phyloP scores from a whole-genome alignment of 192 early-diverging fungal genomes.

The Mortierella alpina region DNA sequence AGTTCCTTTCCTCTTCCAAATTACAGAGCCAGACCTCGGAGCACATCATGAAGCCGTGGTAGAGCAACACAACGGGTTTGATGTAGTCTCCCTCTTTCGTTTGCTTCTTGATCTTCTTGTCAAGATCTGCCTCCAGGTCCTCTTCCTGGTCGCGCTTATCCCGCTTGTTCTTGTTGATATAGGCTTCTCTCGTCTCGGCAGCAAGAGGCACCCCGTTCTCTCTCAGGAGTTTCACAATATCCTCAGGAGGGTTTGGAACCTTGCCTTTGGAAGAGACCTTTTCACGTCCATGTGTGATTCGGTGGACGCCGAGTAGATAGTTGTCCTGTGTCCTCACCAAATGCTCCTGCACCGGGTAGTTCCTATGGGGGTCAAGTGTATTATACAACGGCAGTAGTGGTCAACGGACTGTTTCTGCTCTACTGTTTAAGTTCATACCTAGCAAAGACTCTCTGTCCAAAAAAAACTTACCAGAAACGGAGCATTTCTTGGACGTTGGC shows the following conservation, averaged over 20 bases:
- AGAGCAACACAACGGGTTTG: conserved; percentile 91
- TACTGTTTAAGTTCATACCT: background rate
- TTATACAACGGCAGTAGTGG: background rate
- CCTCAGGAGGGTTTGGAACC: conserved; percentile 15
- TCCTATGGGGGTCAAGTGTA: conserved; percentile 60
- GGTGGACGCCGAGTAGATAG: conserved; percentile 85
- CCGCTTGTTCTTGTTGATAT: background rate
- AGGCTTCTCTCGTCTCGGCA: conserved; percentile 37
- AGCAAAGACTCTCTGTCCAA: background rate
- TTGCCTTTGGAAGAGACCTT: conserved; percentile 4
- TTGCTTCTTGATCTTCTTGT: background rate
- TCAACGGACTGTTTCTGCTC: background rate
- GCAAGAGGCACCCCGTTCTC: conserved; percentile 51
- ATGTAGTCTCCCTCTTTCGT: conserved; percentile 40
- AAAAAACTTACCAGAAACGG: conserved; percentile 47
- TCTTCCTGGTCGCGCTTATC: conserved; percentile 30
- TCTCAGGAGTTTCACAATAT: conserved; percentile 41
- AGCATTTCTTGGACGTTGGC: conserved; percentile 60
- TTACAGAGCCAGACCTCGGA: conserved; percentile 94
- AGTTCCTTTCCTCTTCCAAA: conserved; percentile 75
- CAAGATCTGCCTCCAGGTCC: conserved; percentile 41
- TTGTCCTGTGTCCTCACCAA: conserved; percentile 86
- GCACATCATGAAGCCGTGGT: conserved; percentile 95
- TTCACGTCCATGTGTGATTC: conserved; percentile 70
- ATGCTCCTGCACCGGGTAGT: conserved; percentile 87